These are phyloP conservation scores for Linnemannia elongata DNA, from an alignment of 192 early-diverging fungal species.

Conservation along the genomic window DNA sequence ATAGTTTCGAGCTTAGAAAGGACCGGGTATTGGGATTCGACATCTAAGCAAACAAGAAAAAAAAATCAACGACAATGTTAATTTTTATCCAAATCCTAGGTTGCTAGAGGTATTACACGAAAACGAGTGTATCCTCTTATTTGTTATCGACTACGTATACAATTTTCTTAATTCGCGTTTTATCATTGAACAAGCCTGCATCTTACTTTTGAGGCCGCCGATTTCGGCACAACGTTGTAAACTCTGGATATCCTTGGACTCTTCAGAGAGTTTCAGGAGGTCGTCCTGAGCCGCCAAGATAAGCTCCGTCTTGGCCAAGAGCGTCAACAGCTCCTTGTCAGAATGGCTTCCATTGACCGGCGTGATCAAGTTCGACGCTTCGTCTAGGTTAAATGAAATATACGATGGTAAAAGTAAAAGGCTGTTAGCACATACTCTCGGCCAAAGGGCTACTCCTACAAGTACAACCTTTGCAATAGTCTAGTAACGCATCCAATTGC, in stretches of 20 bases:
- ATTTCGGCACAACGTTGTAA: slow-evolving; percentile 49
- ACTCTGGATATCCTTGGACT: slow-evolving; percentile 51
- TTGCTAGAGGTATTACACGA: background rate
- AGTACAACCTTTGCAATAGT: background rate
- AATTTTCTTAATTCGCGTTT: background rate
- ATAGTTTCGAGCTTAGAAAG: slow-evolving; percentile 44
- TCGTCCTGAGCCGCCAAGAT: slow-evolving; percentile 43
- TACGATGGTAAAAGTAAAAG: background rate
- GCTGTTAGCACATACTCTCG: background rate
- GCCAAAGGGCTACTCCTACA: too few relatives aligned
- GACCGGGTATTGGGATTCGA: slow-evolving; percentile 41
- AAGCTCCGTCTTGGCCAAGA: slow-evolving; percentile 44
- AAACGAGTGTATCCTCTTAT: background rate
- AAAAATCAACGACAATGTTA: background rate
- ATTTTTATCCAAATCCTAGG: background rate
- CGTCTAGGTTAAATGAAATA: slow-evolving; percentile 12
- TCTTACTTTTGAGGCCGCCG: slow-evolving; percentile 52
- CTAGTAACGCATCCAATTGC: background rate
- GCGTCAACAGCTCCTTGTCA: slow-evolving; percentile 36
- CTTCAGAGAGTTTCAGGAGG: slow-evolving; percentile 32
- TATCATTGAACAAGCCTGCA: background rate
- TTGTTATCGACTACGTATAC: too few relatives aligned
- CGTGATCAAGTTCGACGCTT: slow-evolving; percentile 30
- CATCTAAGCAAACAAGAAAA: slow-evolving; percentile 12
- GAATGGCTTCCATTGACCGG: slow-evolving; percentile 35